These are phyloP conservation scores for Benincasa hispida DNA, from an alignment of 306 rosid genomes.

Conservation along the genomic window DNA sequence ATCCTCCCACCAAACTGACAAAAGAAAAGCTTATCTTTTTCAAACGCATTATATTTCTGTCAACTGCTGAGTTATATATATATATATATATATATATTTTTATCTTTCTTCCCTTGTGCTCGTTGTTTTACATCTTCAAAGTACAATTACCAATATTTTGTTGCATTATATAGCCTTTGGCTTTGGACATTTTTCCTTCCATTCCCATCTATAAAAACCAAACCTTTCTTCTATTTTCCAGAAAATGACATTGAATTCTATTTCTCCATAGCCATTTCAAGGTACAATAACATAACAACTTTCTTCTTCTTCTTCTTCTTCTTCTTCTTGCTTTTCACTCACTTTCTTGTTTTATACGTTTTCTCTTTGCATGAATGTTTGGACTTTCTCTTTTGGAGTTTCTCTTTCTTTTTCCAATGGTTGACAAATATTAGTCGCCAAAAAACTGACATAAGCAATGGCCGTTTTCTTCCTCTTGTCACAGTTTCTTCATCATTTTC, in stretches of 20 bases:
- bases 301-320: not conserved
- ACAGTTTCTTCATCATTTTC: constrained; percentile 21
- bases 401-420: constrained; percentile 12
- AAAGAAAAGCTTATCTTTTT: constrained; percentile 51
- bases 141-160: constrained; percentile 37
- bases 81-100: constrained; percentile 5
- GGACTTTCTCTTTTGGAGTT: not conserved
- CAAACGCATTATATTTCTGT: constrained; percentile 30
- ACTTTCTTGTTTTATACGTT: not conserved
- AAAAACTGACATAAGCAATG: constrained; percentile 37
- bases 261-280: not conserved
- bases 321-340: not conserved
- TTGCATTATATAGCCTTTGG: constrained; percentile 21
- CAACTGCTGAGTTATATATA: constrained; percentile 17
- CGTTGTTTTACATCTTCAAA: constrained; percentile 18
- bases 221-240: constrained; percentile 2
- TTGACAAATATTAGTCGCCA: constrained; percentile 22
- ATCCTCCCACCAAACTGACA: constrained; percentile 58
- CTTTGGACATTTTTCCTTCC: constrained; percentile 27
- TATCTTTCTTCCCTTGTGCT: constrained; percentile 5
- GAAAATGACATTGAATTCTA: not conserved
- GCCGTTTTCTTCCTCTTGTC: constrained; percentile 18
- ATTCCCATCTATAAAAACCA: constrained; percentile 20
- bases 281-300: not conserved
- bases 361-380: not conserved